Evolutionary conservation across 352 stramenopile genomes (phyloP), one percentile per base, ranked within the genome.

Genomic region (Phytophthora aleatoria): DNA sequence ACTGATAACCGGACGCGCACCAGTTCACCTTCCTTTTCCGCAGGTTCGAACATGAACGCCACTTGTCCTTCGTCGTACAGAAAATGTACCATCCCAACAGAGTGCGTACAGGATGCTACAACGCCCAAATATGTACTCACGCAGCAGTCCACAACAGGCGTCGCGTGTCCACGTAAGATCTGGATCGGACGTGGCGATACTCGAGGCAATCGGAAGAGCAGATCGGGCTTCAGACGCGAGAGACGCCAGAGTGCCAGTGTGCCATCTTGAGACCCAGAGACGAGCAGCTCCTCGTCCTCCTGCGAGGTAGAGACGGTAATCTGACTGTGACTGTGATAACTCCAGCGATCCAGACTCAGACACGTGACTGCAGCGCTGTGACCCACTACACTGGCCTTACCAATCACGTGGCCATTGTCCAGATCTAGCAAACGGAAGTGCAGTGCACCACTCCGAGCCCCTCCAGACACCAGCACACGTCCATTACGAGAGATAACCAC

Each of bases 361-460:
- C 86, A 94, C 30, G 88, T 92, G 26, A 96, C 76, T 2, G 77
- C 70, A 26, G 71, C 79, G 16, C 81, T 73, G 44, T 96, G 88
- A 0, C 88, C 88, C 3, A 85, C 83, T 9, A 94, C 85, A 54
- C 85, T 96, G 1, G 86, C 88, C 61, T 93, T 93, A 9, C 81
- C 88, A 24, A 95, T 59, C 15, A 96, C 73, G 43, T 94, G 88
- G 0, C 85, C 86, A 45, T 88, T 96, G 60, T 94, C 88, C 5
- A 93, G 62, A 51, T 96, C 88, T 0, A 95, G 33, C 6, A 95
- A 57, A 3, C 88, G 83, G 15, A 96, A 69, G 57, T 94, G 86
- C 27, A 96, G 57, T 11, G 85, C 86, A 2, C 88, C 88, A 54
- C 77, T 92, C 2, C 79, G 79, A 1, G 85, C 86, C 8, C 88